Conservation (phyloP, 2,329 filamentous ascomycete genomes). For the Uncinocarpus reesii region DNA sequence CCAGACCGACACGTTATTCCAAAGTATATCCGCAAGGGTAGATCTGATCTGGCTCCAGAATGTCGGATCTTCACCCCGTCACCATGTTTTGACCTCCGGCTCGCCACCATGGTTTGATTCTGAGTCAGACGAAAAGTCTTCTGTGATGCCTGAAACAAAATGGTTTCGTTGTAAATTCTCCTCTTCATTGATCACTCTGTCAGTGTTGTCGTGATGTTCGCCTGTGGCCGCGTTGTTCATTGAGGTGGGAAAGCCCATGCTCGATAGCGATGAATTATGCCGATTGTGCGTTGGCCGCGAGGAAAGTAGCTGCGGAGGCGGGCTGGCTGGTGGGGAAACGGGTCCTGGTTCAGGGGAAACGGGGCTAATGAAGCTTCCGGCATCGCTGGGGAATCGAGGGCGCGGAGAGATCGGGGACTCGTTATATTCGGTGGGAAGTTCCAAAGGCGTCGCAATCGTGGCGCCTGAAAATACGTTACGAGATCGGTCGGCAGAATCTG, state of each 20-base stretch:
- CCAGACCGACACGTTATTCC: neutral
- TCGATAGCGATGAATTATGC: conserved; percentile 17
- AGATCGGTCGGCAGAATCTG: too few species aligned
- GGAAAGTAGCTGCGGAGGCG: conserved; percentile 8
- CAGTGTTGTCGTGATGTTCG: conserved; percentile 2
- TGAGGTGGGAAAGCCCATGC: conserved; percentile 13
- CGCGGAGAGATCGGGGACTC: conserved; percentile 14
- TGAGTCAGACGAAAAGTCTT: conserved; percentile 14
- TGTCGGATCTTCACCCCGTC: neutral
- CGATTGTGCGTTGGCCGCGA: conserved; percentile 12
- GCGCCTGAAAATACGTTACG: conserved; percentile 9
- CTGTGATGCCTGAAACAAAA: conserved; percentile 17
- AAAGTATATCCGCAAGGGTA: neutral
- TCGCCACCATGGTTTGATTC: conserved; percentile 4
- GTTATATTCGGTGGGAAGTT: conserved; percentile 17
- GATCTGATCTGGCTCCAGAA: neutral
- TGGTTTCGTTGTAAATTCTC: conserved; percentile 9
- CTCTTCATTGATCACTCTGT: conserved; percentile 1
- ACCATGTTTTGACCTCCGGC: conserved; percentile 9
- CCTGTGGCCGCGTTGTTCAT: conserved; percentile 10
- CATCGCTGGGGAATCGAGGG: conserved; percentile 17
- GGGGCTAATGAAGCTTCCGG: conserved; percentile 18
- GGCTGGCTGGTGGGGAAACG: conserved; percentile 14
- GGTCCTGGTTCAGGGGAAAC: conserved; percentile 14
- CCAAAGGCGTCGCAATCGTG: conserved; percentile 9